Percentiles rank a stretch among this genome's conserved stretches.
Evolutionary conservation across 345 rosid genomes (phyloP).

Genomic region (Rhizophora mangle): DNA sequence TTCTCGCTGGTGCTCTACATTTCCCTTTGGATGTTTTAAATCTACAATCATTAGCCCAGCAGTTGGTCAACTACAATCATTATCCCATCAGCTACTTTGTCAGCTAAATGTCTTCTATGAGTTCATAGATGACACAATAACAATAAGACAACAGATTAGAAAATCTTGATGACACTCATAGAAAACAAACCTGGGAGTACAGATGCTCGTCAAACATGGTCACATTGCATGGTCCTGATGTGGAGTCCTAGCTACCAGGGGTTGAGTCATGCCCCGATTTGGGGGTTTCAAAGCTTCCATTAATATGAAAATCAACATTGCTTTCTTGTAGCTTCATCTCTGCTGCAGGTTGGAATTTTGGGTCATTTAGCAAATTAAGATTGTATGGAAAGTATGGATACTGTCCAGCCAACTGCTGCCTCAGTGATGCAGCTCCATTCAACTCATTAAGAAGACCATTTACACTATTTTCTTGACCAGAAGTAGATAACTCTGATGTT

Average conservation of each 20-base stretch:
- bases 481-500: conserved; percentile 57
- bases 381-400: conserved; percentile 45
- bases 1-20: neutral
- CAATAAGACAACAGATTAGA: neutral
- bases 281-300: conserved; percentile 55
- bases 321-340: conserved; percentile 50
- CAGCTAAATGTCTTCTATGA: no score
- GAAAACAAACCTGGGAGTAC: conserved; percentile 47
- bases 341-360: conserved; percentile 43
- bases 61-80: no score
- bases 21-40: no score
- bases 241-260: conserved; percentile 57
- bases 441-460: conserved; percentile 50
- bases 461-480: conserved; percentile 54
- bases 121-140: neutral
- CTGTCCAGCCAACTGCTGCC: conserved; percentile 45
- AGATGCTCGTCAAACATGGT: conserved; percentile 55
- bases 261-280: conserved; percentile 39
- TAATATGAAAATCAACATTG: conserved; percentile 49
- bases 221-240: conserved; percentile 48
- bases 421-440: conserved; percentile 43
- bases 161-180: neutral
- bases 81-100: no score
- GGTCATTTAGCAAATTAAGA: conserved; percentile 43
- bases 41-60: no score